Evolutionary conservation across 192 early-diverging fungal genomes (phyloP).

Genomic region (Coemansia aciculifera): DNA sequence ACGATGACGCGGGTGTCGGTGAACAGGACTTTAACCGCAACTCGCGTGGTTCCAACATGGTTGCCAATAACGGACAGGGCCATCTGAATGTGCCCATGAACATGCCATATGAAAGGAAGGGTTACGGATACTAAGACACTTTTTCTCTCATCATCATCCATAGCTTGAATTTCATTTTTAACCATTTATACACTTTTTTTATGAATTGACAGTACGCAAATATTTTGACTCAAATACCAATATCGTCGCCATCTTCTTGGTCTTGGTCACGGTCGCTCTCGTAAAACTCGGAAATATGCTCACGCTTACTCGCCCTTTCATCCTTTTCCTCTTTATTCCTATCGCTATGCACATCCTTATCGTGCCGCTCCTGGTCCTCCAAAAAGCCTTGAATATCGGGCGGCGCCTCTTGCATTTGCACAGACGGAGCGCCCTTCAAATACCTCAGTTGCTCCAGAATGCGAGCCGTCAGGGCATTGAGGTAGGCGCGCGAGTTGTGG

Average conservation of each 20-base stretch:
- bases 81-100: neutral
- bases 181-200: slow-evolving; percentile 14
- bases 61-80: neutral
- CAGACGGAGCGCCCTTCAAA: slow-evolving; percentile 85
- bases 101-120: neutral
- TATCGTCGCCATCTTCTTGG: slow-evolving; percentile 15
- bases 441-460: slow-evolving; percentile 89
- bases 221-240: neutral
- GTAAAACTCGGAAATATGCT: slow-evolving; percentile 47
- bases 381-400: slow-evolving; percentile 58
- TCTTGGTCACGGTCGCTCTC: slow-evolving; percentile 51
- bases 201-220: neutral
- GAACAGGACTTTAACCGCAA: neutral
- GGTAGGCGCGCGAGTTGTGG: slow-evolving; percentile 81
- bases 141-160: neutral
- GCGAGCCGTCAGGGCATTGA: slow-evolving; percentile 68
- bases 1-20: neutral
- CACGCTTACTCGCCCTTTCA: slow-evolving; percentile 18
- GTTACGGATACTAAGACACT: neutral
- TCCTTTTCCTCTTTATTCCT: slow-evolving; percentile 28
- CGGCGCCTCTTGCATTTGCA: slow-evolving; percentile 92
- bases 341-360: slow-evolving; percentile 28
- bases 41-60: neutral
- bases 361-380: slow-evolving; percentile 35
- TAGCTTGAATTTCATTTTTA: neutral